Base-by-base conservation (phyloP, 2,329 filamentous ascomycete genomes). In the Fonsecaea multimorphosa region DNA sequence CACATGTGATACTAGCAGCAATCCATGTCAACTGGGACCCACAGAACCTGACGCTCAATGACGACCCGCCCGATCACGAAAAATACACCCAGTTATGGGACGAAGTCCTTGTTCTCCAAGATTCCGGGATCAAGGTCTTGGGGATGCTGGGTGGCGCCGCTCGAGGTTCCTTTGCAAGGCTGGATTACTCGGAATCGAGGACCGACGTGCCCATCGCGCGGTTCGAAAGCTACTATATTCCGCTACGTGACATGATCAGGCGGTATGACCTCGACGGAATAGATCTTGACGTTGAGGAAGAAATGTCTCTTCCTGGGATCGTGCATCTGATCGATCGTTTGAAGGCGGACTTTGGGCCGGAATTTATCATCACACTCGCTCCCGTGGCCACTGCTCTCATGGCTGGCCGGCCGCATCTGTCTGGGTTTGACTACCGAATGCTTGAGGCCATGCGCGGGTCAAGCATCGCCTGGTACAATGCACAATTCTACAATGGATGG, bases 401-500 rank as follows among this genome's bases (percentile, higher is more conserved):
- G 65, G 76, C 76, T 32, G 78, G 84, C 11, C 78, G 88, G 29
- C 76, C 77, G 14, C 84, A 89, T 46, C 83, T 96, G 2, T 93
- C 89, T 65, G 93, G 93, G 0, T 97, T 97, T 77, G 85, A 87
- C 75, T 97, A 97, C 77, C 83, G 87, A 52, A 82, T 87, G 11
- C 84, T 97, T 1, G 92, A 96, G 75, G 82, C 84, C 11, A 83
- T 86, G 76, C 83, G 86, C 5, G 89, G 89, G 0, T 78, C 77
- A 16, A 84, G 89, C 51, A 90, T 97, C 31, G 83, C 84, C 2
- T 97, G 92, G 87, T 97, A 97, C 77, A 97, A 97, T 75, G 84
- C 89, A 5, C 93, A 97, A 75, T 96, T 97, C 78, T 97, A 97
- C 82, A 95, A 91, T 74, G 92, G 92, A 1, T 97, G 92, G 89